Percentiles rank a stretch among this genome's conserved stretches.
Conservation (phyloP, 2,329 filamentous ascomycete species). For the Parastagonospora nodorum region DNA sequence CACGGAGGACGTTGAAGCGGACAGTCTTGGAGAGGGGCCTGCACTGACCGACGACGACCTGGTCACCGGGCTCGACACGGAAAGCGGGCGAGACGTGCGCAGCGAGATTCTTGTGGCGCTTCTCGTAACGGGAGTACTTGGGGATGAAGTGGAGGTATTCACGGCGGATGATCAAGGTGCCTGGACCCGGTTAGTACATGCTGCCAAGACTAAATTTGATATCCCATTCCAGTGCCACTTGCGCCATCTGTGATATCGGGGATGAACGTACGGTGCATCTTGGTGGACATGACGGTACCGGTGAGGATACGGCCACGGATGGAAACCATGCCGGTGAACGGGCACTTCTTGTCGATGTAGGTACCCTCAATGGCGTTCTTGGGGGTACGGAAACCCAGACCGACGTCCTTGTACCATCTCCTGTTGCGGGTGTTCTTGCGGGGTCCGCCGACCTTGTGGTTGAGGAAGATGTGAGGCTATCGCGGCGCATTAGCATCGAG, state of each 20-base stretch:
- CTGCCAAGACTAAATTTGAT: slow-evolving; percentile 12
- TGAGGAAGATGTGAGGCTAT: slow-evolving; percentile 99
- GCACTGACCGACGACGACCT: slow-evolving; percentile 99
- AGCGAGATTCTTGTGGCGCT: slow-evolving; percentile 99
- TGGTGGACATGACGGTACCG: slow-evolving; percentile 98
- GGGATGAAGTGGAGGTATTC: slow-evolving; percentile 99
- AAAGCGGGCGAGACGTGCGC: slow-evolving; percentile 99
- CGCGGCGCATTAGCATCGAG: slow-evolving; percentile 38
- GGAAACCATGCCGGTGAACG: slow-evolving; percentile 97
- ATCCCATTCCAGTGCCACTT: neutral
- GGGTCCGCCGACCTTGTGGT: slow-evolving; percentile 84
- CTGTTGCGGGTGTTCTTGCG: slow-evolving; percentile 56
- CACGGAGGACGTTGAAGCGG: slow-evolving; percentile 99
- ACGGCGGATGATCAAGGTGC: slow-evolving; percentile 94
- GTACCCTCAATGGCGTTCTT: slow-evolving; percentile 97
- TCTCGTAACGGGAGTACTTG: slow-evolving; percentile 99
- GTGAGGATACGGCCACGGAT: slow-evolving; percentile 99
- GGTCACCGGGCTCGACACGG: slow-evolving; percentile 99
- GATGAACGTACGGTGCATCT: slow-evolving; percentile 85
- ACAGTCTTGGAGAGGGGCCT: slow-evolving; percentile 99
- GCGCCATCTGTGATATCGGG: neutral
- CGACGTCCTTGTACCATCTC: slow-evolving; percentile 99
- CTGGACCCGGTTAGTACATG: slow-evolving; percentile 26
- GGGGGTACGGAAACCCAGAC: slow-evolving; percentile 98
- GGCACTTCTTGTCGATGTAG: slow-evolving; percentile 99